A percentile compares a stretch with the other conserved stretches of the same genome.
Conservation (phyloP, 192 early-diverging fungal species). For the Entomortierella chlamydospora region DNA sequence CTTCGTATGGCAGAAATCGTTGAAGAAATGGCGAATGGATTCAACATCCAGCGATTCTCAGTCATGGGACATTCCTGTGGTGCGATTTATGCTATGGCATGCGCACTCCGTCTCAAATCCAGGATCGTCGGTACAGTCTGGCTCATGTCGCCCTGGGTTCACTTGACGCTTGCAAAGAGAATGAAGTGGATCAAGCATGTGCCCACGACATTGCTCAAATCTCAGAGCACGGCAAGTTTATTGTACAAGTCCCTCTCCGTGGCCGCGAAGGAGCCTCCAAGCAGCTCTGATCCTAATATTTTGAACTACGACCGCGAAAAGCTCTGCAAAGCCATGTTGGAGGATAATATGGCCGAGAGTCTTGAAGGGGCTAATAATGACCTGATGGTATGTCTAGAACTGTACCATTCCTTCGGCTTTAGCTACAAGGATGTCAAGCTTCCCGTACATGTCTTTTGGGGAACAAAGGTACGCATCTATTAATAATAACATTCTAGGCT, state of each 20-base stretch:
- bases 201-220: conserved; percentile 52
- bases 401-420: conserved; percentile 55
- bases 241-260: conserved; percentile 49
- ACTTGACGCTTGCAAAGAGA: conserved; percentile 53
- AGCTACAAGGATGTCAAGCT: conserved; percentile 57
- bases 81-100: conserved; percentile 59
- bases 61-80: conserved; percentile 59
- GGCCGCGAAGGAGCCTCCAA: conserved; percentile 50
- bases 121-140: conserved; percentile 55
- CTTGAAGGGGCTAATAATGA: conserved; percentile 58
- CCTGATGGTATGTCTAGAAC: conserved; percentile 55
- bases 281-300: conserved; percentile 47
- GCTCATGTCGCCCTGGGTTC: conserved; percentile 58
- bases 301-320: conserved; percentile 52
- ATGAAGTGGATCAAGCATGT: conserved; percentile 59
- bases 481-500: too few species aligned
- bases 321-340: conserved; percentile 53
- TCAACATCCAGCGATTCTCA: conserved; percentile 56
- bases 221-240: conserved; percentile 32
- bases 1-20: conserved; percentile 55
- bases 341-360: conserved; percentile 56
- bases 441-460: conserved; percentile 58
- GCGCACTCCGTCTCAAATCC: conserved; percentile 50
- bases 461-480: conserved; percentile 47
- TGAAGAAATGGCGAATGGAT: conserved; percentile 53